Evolutionary conservation across 306 rosid genomes (phyloP), one percentile per base, ranked within the genome.

Genomic region (Citrullus colocynthis): DNA sequence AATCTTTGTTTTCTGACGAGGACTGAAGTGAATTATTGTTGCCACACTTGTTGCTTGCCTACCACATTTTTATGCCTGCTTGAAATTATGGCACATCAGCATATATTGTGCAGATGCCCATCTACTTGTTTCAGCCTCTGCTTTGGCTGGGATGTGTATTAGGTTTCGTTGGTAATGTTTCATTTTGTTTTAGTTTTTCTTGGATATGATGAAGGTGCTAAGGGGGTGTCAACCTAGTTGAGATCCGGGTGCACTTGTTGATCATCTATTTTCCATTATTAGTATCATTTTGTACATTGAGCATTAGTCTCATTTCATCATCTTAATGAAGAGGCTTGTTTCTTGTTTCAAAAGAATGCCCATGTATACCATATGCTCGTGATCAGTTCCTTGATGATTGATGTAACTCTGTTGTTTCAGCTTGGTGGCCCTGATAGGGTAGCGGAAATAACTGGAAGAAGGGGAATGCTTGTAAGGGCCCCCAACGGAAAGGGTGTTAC

Each of bases 391-490:
- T 39, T 49, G 54, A 74, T 64, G n/a, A 45, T 78, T 63, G 81
- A 18, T 78, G 55, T 65, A 67, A 51, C 57, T 76, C 55, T 78
- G 42, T 51, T 79, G 42, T 51, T 79, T 78, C 91, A 95, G 99
- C 89, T 95, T 59, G 97, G 99, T 69, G 99, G 99, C 55, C 99
- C 99, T 76, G 99, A 95, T 60, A 95, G 90, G 73, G 97, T 95
- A 67, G 93, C 97, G 60, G 99, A 95, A 87, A 89, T 95, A 78
- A 95, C 99, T 44, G 99, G 99, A 85, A 92, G 99, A 88, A 91
- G 99, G 83, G 99, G 99, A 81, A 95, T 95, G 99, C 96, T 95
- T 83, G 99, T 95, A 81, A 89, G 99, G 85, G 92, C 93, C 48
- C 62, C 99, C 82, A 81, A 79, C 44, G 99, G 99, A 58, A 95